Evolutionary conservation across 2,329 filamentous ascomycete species (phyloP).

Genomic region (Scolecobasidium constrictum): DNA sequence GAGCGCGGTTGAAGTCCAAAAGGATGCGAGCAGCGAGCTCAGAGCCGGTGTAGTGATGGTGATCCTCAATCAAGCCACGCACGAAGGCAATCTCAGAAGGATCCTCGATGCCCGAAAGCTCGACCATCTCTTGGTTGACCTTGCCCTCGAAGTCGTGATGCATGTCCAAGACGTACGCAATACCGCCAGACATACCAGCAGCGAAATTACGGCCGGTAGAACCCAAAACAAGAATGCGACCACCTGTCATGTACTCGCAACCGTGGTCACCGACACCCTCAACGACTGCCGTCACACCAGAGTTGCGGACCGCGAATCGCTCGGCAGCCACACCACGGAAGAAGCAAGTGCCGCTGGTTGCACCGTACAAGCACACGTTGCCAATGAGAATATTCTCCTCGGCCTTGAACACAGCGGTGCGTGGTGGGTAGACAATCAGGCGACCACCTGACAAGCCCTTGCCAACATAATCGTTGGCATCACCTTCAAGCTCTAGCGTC

Average conservation of each 20-base stretch:
- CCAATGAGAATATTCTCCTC: constrained; percentile 93
- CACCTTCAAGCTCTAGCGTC: constrained; percentile 89
- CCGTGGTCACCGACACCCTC: constrained; percentile 94
- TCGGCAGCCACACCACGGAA: constrained; percentile 96
- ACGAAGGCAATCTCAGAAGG: constrained; percentile 82
- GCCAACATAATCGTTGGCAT: constrained; percentile 92
- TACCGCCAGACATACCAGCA: constrained; percentile 96
- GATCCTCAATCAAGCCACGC: constrained; percentile 85
- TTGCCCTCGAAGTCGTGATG: constrained; percentile 83
- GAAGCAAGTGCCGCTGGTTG: constrained; percentile 82
- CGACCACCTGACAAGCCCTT: constrained; percentile 92
- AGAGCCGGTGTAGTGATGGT: constrained; percentile 95
- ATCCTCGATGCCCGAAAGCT: constrained; percentile 73
- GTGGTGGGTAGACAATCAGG: constrained; percentile 85
- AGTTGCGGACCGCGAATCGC: constrained; percentile 94
- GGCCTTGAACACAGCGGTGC: constrained; percentile 83
- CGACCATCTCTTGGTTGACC: constrained; percentile 97
- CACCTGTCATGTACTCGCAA: constrained; percentile 98
- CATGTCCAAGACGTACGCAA: constrained; percentile 87
- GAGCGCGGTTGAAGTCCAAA: constrained; percentile 86
- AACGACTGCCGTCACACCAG: constrained; percentile 88
- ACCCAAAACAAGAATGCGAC: constrained; percentile 77
- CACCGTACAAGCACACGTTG: constrained; percentile 91
- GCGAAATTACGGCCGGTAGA: constrained; percentile 93
- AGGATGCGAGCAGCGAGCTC: constrained; percentile 87